These are phyloP conservation scores for Teratosphaeria epicoccoides DNA, from an alignment of 2,329 filamentous ascomycete species.

Conservation along the genomic window DNA sequence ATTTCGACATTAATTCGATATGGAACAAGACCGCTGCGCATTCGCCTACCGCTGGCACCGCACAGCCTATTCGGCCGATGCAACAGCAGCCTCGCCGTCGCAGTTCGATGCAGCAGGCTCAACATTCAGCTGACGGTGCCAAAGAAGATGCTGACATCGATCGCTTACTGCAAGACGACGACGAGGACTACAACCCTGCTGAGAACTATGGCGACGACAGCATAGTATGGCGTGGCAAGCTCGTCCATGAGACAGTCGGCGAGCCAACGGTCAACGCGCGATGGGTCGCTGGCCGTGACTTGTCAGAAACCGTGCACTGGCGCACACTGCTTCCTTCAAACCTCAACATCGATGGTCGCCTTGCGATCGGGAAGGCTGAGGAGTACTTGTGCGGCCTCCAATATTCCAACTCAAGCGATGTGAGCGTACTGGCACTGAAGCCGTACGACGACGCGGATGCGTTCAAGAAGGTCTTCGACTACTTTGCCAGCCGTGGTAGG, in stretches of 20 bases:
- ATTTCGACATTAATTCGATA: constrained; percentile 75
- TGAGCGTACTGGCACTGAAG: constrained; percentile 66
- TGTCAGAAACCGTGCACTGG: constrained; percentile 59
- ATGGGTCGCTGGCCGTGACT: constrained; percentile 74
- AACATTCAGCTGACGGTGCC: constrained; percentile 40
- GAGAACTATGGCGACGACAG: constrained; percentile 61
- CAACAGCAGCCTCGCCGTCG: constrained; percentile 36
- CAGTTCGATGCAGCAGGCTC: constrained; percentile 18
- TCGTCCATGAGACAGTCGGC: constrained; percentile 37
- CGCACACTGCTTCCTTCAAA: constrained; percentile 60
- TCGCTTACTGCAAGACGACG: constrained; percentile 72
- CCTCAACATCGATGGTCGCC: constrained; percentile 65
- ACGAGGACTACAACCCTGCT: constrained; percentile 69
- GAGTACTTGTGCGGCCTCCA: constrained; percentile 84
- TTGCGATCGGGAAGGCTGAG: constrained; percentile 70
- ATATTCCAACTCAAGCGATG: constrained; percentile 71
- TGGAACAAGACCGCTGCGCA: constrained; percentile 61
- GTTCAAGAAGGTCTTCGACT: constrained; percentile 72
- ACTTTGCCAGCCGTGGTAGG: constrained; percentile 70
- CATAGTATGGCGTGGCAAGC: constrained; percentile 65
- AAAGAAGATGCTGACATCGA: constrained; percentile 83
- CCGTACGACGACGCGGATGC: constrained; percentile 49
- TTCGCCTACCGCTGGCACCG: constrained; percentile 46
- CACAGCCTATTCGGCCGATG: constrained; percentile 24
- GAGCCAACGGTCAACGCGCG: constrained; percentile 55